These are phyloP conservation scores for Candida dendrica DNA, from an alignment of 805 yeast genomes.

Conservation along the genomic window DNA sequence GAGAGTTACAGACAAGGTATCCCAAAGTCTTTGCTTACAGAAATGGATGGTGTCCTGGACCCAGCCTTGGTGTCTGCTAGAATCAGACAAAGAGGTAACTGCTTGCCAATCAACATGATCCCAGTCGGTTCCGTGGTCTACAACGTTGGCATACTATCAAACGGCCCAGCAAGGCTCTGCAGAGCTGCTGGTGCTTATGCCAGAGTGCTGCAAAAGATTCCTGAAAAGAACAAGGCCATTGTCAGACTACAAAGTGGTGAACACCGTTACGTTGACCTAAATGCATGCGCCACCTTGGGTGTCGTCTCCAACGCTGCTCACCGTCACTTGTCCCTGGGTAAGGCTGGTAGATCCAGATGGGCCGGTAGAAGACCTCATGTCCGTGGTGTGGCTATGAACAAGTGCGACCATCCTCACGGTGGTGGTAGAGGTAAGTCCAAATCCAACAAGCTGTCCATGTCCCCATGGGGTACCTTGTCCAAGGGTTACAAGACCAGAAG, in stretches of 20 bases:
- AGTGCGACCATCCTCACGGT: slow-evolving; percentile 96
- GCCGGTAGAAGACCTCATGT: slow-evolving; percentile 91
- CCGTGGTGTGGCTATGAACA: slow-evolving; percentile 98
- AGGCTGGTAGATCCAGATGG: slow-evolving; percentile 93
- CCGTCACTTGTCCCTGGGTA: slow-evolving; percentile 84
- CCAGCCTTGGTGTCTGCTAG: slow-evolving; percentile 85
- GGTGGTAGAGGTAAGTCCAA: slow-evolving; percentile 99
- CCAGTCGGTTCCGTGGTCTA: slow-evolving; percentile 93
- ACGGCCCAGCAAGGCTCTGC: slow-evolving; percentile 82
- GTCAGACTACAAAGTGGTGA: slow-evolving; percentile 87
- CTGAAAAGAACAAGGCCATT: slow-evolving; percentile 63
- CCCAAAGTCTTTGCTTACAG: slow-evolving; percentile 62
- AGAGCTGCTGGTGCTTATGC: slow-evolving; percentile 95
- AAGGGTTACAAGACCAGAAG: slow-evolving; percentile 94
- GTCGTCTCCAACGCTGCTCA: slow-evolving; percentile 90
- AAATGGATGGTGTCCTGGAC: slow-evolving; percentile 88
- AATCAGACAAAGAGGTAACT: slow-evolving; percentile 89
- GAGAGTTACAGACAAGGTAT: slow-evolving; percentile 88
- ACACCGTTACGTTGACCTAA: slow-evolving; percentile 78
- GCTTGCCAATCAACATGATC: slow-evolving; percentile 85
- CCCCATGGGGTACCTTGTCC: slow-evolving; percentile 92
- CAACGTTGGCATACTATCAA: slow-evolving; percentile 70
- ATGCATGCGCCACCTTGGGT: slow-evolving; percentile 92
- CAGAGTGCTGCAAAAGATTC: slow-evolving; percentile 72
- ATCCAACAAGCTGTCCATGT: slow-evolving; percentile 88